These are phyloP conservation scores for Russula emetica DNA, from an alignment of 768 basidiomycete genomes.

Conservation along the genomic window DNA sequence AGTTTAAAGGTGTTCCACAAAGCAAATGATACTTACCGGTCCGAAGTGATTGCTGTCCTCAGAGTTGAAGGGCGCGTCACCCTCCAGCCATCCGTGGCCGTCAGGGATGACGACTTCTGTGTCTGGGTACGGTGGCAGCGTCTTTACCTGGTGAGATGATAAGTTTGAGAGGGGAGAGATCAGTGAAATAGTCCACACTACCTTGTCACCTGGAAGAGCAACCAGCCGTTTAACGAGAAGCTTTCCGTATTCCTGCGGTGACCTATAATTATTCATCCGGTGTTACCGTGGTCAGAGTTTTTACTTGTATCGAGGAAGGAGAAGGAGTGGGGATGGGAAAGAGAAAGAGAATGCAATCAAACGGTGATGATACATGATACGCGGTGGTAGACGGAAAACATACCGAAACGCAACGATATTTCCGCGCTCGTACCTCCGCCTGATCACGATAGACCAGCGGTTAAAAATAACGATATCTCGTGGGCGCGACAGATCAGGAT, in stretches of 20 bases:
- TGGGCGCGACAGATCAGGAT: conserved; percentile 22
- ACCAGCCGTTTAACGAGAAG: conserved; percentile 24
- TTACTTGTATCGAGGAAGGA: background rate
- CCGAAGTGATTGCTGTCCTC: conserved; percentile 29
- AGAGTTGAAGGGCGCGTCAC: conserved; percentile 27
- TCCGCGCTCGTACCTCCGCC: conserved; percentile 22
- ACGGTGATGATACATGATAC: background rate
- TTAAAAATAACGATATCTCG: conserved; percentile 26
- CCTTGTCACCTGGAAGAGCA: conserved; percentile 27
- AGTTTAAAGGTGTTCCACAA: background rate
- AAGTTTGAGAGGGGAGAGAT: background rate
- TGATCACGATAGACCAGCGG: conserved; percentile 20
- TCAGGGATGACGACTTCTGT: conserved; percentile 17
- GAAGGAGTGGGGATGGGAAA: too few relatives aligned
- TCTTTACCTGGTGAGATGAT: conserved; percentile 22
- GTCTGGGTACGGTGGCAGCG: conserved; percentile 27
- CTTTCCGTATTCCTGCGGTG: conserved; percentile 21
- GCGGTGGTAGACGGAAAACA: background rate
- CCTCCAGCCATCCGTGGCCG: conserved; percentile 28
- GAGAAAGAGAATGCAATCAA: too few relatives aligned
- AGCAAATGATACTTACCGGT: conserved; percentile 11
- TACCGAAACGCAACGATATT: conserved; percentile 26
- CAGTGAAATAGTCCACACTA: background rate
- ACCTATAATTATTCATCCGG: conserved; percentile 12
- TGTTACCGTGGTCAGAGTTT: too few relatives aligned